phyloP scores from a whole-genome alignment of 768 basidiomycete genomes.

The Cantharellus anzutake region DNA sequence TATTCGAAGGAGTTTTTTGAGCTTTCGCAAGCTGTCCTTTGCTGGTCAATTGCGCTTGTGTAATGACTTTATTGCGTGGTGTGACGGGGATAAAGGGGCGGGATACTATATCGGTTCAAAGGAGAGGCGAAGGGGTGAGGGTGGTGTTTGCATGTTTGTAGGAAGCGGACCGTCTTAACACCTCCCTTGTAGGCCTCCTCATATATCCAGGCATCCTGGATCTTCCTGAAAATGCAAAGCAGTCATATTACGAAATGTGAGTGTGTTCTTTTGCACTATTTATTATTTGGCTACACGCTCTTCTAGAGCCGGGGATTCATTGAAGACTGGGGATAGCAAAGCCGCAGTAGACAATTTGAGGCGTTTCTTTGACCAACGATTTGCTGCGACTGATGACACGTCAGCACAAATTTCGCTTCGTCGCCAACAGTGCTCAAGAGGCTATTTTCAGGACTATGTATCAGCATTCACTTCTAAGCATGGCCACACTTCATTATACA shows the following conservation, averaged over 20 bases:
- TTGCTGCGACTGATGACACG: conserved; percentile 67
- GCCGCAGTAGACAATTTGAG: conserved; percentile 51
- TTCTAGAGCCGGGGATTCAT: conserved; percentile 48
- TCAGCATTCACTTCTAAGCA: conserved; percentile 59
- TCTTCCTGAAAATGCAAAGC: conserved; percentile 24
- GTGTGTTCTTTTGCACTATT: conserved; percentile 33
- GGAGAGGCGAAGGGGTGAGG: conserved; percentile 16
- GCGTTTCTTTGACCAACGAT: conserved; percentile 70
- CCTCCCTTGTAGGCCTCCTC: conserved; percentile 21
- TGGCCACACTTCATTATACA: conserved; percentile 61
- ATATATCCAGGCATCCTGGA: conserved; percentile 35
- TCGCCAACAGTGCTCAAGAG: background rate
- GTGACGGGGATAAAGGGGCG: conserved; percentile 25
- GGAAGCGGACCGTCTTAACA: background rate
- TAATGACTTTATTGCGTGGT: conserved; percentile 48
- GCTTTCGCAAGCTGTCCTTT: conserved; percentile 59
- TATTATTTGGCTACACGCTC: background rate
- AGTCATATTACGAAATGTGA: conserved; percentile 42
- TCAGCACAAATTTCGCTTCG: conserved; percentile 20
- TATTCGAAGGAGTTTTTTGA: conserved; percentile 54
- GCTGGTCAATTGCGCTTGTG: conserved; percentile 48
- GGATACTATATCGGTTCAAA: conserved; percentile 31
- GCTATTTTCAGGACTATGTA: conserved; percentile 38
- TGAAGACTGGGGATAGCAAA: conserved; percentile 49
- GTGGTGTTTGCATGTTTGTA: background rate